Evolutionary conservation across 352 stramenopile genomes (phyloP).

Genomic region (Paralagenidium karlingii): DNA sequence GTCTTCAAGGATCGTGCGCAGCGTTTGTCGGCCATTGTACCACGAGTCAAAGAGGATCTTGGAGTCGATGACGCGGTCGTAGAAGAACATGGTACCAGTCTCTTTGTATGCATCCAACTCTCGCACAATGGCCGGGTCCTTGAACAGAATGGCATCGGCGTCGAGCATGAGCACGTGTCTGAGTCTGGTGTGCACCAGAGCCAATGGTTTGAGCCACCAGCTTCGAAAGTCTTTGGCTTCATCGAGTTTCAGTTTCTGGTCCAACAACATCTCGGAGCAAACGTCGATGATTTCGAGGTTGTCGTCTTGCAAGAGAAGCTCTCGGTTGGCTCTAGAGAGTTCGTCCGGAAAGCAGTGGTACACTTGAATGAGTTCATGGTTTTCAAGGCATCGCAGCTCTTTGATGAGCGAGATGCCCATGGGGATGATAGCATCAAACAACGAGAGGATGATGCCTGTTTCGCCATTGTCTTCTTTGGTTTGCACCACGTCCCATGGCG

Average conservation of each 20-base stretch:
- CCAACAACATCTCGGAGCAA: constrained; percentile 1
- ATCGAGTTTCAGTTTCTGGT: background rate
- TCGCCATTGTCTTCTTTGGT: too few relatives aligned
- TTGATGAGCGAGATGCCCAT: constrained; percentile 21
- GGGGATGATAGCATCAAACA: constrained; percentile 14
- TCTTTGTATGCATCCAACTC: constrained; percentile 17
- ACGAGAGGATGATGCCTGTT: constrained; percentile 18
- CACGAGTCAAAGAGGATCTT: constrained; percentile 16
- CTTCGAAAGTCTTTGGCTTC: constrained; percentile 1
- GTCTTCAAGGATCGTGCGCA: constrained; percentile 20
- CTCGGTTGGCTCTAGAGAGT: constrained; percentile 1
- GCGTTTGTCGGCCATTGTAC: constrained; percentile 12
- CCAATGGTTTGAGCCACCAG: constrained; percentile 7
- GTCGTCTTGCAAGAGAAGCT: background rate
- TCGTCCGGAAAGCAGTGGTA: constrained; percentile 24
- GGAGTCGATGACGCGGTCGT: constrained; percentile 33
- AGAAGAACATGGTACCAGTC: constrained; percentile 52
- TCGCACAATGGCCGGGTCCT: constrained; percentile 3
- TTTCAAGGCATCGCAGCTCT: constrained; percentile 9
- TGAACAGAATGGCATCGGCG: constrained; percentile 8
- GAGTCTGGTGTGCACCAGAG: constrained; percentile 1
- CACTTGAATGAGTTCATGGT: constrained; percentile 20
- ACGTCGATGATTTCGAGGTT: constrained; percentile 9
- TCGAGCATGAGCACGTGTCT: constrained; percentile 5
- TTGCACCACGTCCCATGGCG: too few relatives aligned